phyloP scores from a whole-genome alignment of 306 rosid genomes.

The Glycine tomentella region DNA sequence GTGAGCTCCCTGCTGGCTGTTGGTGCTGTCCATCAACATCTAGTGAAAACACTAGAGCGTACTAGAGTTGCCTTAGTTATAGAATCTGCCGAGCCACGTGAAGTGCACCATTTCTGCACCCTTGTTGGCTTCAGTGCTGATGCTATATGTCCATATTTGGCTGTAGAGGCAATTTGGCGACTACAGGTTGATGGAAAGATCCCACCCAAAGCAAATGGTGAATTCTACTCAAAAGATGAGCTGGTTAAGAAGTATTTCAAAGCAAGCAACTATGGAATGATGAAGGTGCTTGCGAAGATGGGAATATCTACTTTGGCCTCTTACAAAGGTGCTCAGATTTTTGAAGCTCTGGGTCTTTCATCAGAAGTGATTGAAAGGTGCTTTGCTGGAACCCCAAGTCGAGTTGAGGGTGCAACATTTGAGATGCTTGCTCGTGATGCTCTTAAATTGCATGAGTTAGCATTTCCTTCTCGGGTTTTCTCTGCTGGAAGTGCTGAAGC shows the following conservation, averaged over 20 bases:
- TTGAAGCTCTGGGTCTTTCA: constrained; percentile 31
- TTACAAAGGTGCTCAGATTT: constrained; percentile 30
- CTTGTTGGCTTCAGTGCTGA: constrained; percentile 28
- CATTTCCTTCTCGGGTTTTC: constrained; percentile 23
- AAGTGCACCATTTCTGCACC: constrained; percentile 30
- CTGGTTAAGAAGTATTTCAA: constrained; percentile 10
- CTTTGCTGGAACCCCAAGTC: constrained; percentile 29
- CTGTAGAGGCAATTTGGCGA: constrained; percentile 29
- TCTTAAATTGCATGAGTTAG: constrained; percentile 12
- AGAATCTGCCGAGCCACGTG: constrained; percentile 25
- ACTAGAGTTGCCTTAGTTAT: constrained; percentile 16
- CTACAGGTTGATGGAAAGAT: constrained; percentile 30
- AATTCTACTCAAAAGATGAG: constrained; percentile 22
- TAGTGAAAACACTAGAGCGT: constrained; percentile 25
- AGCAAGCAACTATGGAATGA: constrained; percentile 19
- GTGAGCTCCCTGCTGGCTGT: constrained; percentile 17
- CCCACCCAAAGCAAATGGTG: constrained; percentile 23
- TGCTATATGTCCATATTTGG: constrained; percentile 24
- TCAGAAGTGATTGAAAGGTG: constrained; percentile 25
- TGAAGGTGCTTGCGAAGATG: constrained; percentile 29
- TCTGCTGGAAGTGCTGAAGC: constrained; percentile 26
- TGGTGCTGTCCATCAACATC: constrained; percentile 13
- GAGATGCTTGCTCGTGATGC: constrained; percentile 27
- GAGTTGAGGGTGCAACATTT: constrained; percentile 30
- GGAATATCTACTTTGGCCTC: constrained; percentile 28